Evolutionary conservation across 306 rosid genomes (phyloP).

Genomic region (Boehmeria nivea): DNA sequence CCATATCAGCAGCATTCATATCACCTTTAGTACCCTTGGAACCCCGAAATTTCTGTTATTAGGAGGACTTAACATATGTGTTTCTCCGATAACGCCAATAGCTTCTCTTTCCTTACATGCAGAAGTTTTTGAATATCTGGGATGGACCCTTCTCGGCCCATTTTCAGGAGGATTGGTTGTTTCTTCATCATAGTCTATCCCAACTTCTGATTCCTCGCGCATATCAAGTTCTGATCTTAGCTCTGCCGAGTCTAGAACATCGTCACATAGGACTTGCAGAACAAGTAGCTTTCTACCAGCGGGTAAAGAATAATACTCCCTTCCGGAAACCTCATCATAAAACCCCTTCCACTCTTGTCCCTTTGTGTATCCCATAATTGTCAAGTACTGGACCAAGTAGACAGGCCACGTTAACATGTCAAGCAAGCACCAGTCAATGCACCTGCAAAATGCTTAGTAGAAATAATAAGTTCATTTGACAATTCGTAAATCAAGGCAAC

Average conservation of each 20-base stretch:
- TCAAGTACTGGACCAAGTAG: conserved; percentile 61
- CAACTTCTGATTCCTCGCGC: conserved; percentile 78
- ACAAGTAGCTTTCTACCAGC: conserved; percentile 62
- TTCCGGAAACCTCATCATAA: conserved; percentile 47
- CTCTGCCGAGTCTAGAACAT: conserved; percentile 64
- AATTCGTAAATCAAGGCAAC: neutral
- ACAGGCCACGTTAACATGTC: conserved; percentile 91
- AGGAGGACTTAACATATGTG: conserved; percentile 31
- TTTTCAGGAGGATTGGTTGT: conserved; percentile 43
- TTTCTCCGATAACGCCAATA: conserved; percentile 33
- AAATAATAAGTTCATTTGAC: no score
- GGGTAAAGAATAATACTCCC: conserved; percentile 67
- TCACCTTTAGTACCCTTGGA: conserved; percentile 32
- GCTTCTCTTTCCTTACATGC: conserved; percentile 58
- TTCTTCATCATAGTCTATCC: conserved; percentile 62
- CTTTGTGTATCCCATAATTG: conserved; percentile 50
- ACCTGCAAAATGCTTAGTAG: no score
- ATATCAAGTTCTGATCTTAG: conserved; percentile 64
- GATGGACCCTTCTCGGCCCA: conserved; percentile 66
- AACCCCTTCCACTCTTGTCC: conserved; percentile 70
- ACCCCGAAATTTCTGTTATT: conserved; percentile 28
- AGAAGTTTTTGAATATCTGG: conserved; percentile 61
- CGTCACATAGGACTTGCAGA: conserved; percentile 80
- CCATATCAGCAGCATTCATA: conserved; percentile 34
- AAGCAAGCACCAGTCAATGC: conserved; percentile 75